Evolutionary conservation across 805 yeast genomes (phyloP).

Genomic region (Grigorovia jiainica): DNA sequence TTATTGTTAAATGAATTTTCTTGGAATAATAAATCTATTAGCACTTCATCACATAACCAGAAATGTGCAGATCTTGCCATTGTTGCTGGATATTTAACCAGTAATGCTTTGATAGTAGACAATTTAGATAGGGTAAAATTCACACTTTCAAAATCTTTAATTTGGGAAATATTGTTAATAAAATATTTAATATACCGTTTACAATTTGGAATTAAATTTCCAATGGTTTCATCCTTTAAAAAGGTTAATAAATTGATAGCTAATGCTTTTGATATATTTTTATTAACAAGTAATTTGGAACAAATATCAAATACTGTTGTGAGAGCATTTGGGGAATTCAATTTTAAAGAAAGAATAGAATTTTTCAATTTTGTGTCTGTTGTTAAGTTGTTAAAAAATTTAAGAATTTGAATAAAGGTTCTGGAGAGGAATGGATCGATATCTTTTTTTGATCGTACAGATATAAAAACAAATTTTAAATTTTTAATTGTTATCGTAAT

Average conservation of each 20-base stretch:
- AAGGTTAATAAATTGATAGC: too few relatives aligned
- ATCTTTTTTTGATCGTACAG: constrained; percentile 8
- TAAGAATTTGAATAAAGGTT: constrained; percentile 24
- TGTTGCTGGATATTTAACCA: constrained; percentile 14
- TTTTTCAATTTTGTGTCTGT: constrained; percentile 5
- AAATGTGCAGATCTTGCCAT: constrained; percentile 14
- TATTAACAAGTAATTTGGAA: too few relatives aligned
- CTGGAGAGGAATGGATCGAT: constrained; percentile 25
- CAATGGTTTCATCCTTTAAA: constrained; percentile 3
- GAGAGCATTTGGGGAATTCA: too few relatives aligned
- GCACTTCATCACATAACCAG: constrained; percentile 25
- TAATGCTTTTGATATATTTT: too few relatives aligned
- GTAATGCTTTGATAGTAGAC: constrained; percentile 14
- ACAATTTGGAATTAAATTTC: too few relatives aligned
- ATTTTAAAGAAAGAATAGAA: too few relatives aligned
- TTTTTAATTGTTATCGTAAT: constrained; percentile 11
- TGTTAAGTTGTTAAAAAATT: constrained; percentile 14
- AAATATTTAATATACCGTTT: constrained; percentile 10
- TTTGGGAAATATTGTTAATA: constrained; percentile 8
- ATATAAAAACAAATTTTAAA: constrained; percentile 11
- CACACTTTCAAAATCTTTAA: constrained; percentile 20
- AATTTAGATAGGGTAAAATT: constrained; percentile 21
- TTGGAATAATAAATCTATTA: constrained; percentile 15
- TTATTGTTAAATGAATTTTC: constrained; percentile 14
- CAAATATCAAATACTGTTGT: too few relatives aligned